Conservation (phyloP, 495 filamentous ascomycete species). For the Cryomyces antarcticus region DNA sequence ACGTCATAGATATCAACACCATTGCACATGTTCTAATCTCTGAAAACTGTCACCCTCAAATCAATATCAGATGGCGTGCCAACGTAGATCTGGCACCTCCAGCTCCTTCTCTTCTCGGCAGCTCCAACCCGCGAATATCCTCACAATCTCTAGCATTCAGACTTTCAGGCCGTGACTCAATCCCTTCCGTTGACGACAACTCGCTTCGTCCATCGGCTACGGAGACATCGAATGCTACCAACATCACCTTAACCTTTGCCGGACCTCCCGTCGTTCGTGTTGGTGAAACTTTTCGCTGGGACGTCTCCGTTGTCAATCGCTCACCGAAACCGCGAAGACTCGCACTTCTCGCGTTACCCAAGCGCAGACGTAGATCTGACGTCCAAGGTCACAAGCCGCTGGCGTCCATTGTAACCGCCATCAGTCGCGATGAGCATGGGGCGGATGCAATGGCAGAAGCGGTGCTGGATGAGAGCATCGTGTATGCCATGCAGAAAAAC, state of each 20-base stretch:
- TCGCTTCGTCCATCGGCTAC: slow-evolving; percentile 24
- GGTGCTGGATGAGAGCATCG: slow-evolving; percentile 63
- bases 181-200: slow-evolving; percentile 26
- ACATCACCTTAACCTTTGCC: slow-evolving; percentile 57
- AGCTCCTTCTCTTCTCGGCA: slow-evolving; percentile 5
- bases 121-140: slow-evolving; percentile 32
- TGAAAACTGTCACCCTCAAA: slow-evolving; percentile 44
- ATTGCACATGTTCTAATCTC: slow-evolving; percentile 42
- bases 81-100: slow-evolving; percentile 58
- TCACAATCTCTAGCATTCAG: slow-evolving; percentile 22
- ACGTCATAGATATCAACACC: slow-evolving; percentile 40
- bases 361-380: slow-evolving; percentile 43
- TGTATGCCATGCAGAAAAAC: slow-evolving; percentile 65
- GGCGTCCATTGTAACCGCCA: slow-evolving; percentile 26
- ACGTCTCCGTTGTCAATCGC: slow-evolving; percentile 75
- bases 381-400: slow-evolving; percentile 34
- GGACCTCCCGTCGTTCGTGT: slow-evolving; percentile 40
- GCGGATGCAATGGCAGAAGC: slow-evolving; percentile 46
- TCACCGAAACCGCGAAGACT: slow-evolving; percentile 49
- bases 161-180: slow-evolving; percentile 12
- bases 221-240: slow-evolving; percentile 22
- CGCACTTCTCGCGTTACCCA: slow-evolving; percentile 58
- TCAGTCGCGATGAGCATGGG: slow-evolving; percentile 11
- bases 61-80: slow-evolving; percentile 66
- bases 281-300: slow-evolving; percentile 68